Evolutionary conservation across 1,284 basidiomycete genomes (phyloP), one percentile per base, ranked within the genome.

Genomic region (Pseudozyma sp.): DNA sequence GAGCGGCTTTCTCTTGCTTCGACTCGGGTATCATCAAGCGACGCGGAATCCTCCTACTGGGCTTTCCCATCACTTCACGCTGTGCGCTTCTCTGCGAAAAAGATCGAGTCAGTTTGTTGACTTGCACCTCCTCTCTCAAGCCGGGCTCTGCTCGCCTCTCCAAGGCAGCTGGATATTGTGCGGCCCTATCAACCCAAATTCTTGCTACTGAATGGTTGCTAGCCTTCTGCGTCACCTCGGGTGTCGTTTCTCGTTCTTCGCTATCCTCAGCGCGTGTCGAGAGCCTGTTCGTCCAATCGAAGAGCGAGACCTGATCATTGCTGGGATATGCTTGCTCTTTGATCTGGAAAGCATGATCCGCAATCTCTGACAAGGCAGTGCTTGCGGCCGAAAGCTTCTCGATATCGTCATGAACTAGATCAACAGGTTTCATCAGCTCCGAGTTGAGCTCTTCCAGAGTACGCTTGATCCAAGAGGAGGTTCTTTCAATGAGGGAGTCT

Each of bases 381-480:
- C 43, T 36, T 18, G 52, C 52, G 11, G 43, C 18, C 31, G 34
- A 44, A 14, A 36, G 16, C 7, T 10, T 21, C 14, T 54, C 42
- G 6, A 18, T 18, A n/a, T 44, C 52, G 6, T 44, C 52, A 16
- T 44, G 1, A 14, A 35, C 18, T 11, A 35, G 16, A 9, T 44
- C 31, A 19, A 10, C n/a, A 11, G 42, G 3, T 14, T n/a, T n/a
- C 16, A 14, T 36, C 14, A 8, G 12, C 4, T 16, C 45, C 7
- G 38, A 7, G 1, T 25, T 49, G 19, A 9, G 8, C 49, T 56
- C 52, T 3, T 44, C 19, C 49, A 61, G 13, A 9, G 64, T 67
- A 11, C 38, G 16, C 39, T 57, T 67, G 64, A 67, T 60, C 64
- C 64, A 67, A n/a, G 44, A 49, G 16, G 64, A 39, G 25, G 64